These are phyloP conservation scores for Thermomucor indicae-seudaticae DNA, from an alignment of 371 early-diverging fungal genomes.

Conservation along the genomic window DNA sequence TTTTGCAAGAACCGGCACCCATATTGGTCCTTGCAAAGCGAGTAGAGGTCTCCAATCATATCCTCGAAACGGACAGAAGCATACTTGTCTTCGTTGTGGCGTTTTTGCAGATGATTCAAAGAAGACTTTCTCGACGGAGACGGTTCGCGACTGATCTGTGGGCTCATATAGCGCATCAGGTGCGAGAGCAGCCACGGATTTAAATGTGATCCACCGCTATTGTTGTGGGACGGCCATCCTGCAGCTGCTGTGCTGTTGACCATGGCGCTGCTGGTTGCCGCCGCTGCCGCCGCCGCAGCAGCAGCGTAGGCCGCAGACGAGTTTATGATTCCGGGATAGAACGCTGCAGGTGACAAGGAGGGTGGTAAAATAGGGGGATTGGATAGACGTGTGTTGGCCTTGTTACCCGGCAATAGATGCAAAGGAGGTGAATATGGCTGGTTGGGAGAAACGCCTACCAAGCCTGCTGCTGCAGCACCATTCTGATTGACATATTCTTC, in stretches of 20 bases:
- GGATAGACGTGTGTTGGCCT: too few species aligned
- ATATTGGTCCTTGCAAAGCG: conserved; percentile 86
- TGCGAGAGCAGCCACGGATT: conserved; percentile 23
- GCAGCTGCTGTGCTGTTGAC: conserved; percentile 3
- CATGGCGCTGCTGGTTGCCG: conserved; percentile 1
- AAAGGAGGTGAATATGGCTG: too few species aligned
- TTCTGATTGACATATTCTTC: conserved; percentile 1
- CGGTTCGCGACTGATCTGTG: too few species aligned
- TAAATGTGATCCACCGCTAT: conserved; percentile 6
- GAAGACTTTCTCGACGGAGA: conserved; percentile 1
- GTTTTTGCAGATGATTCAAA: conserved; percentile 1
- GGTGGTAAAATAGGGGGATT: too few species aligned
- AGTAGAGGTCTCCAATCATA: conserved; percentile 66
- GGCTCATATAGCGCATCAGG: conserved; percentile 20
- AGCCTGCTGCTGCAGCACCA: background rate
- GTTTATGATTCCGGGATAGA: background rate
- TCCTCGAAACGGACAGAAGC: conserved; percentile 62
- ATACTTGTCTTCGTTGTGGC: conserved; percentile 51
- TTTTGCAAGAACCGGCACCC: conserved; percentile 88
- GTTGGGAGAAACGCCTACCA: too few species aligned
- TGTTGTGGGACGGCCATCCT: background rate
- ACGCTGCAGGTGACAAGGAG: background rate
- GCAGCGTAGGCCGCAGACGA: conserved; percentile 1
- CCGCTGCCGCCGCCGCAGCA: conserved; percentile 7
- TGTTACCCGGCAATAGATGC: background rate